Conservation (phyloP, 2,329 filamentous ascomycete species). For the Fusarium sp. region DNA sequence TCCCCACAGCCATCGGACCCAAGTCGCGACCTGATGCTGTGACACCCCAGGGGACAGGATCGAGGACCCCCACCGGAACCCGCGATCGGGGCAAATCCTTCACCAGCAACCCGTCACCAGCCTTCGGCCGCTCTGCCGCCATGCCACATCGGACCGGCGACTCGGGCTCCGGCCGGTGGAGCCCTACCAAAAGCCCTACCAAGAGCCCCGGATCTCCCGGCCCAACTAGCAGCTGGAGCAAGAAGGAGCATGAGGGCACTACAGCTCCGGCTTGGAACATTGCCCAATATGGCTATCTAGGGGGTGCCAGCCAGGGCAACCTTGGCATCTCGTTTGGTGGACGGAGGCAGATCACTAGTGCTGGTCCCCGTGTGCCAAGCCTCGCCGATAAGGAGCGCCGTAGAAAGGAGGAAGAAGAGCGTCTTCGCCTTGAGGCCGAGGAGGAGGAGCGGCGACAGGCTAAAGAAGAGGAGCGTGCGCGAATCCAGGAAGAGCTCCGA, state of each 20-base stretch:
- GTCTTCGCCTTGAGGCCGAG: conserved; percentile 65
- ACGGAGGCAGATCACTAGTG: conserved; percentile 90
- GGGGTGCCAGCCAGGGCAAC: conserved; percentile 94
- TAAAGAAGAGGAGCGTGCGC: conserved; percentile 74
- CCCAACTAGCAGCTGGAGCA: conserved; percentile 89
- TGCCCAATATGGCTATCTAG: conserved; percentile 98
- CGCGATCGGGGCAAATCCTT: conserved; percentile 64
- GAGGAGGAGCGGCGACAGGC: conserved; percentile 63
- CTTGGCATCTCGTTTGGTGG: conserved; percentile 93
- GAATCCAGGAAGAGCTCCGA: conserved; percentile 71
- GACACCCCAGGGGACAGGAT: conserved; percentile 75
- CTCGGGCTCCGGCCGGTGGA: conserved; percentile 67
- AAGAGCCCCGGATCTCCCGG: conserved; percentile 58
- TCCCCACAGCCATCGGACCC: conserved; percentile 81
- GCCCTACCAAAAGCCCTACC: conserved; percentile 70
- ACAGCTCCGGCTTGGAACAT: conserved; percentile 98
- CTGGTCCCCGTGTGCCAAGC: conserved; percentile 82
- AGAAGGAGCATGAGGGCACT: conserved; percentile 80
- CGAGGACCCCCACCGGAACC: conserved; percentile 59
- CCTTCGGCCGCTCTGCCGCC: conserved; percentile 54
- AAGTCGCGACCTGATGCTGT: conserved; percentile 69
- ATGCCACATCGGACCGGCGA: conserved; percentile 66
- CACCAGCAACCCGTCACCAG: conserved; percentile 69
- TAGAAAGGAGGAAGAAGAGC: conserved; percentile 70
- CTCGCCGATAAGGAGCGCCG: conserved; percentile 85